phyloP scores from a whole-genome alignment of 257 asterid species.

The Solanum etuberosum region DNA sequence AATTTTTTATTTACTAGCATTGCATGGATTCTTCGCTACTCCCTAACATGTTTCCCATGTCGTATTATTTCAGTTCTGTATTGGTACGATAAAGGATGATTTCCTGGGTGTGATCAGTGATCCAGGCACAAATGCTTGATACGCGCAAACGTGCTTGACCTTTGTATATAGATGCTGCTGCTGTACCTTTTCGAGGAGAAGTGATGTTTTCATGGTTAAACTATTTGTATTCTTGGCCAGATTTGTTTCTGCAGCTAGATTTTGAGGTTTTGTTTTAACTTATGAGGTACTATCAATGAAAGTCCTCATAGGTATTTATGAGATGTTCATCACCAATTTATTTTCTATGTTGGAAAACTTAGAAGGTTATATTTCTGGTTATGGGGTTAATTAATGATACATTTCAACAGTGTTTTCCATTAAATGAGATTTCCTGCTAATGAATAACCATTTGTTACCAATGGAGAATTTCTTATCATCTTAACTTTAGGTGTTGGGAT shows the following conservation, averaged over 20 bases:
- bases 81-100: slow-evolving; percentile 89
- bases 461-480: too few species aligned
- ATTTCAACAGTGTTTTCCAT: background rate
- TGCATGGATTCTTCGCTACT: background rate
- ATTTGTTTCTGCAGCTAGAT: background rate
- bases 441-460: background rate
- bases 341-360: background rate
- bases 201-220: background rate
- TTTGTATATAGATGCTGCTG: background rate
- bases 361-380: background rate
- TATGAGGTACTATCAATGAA: background rate
- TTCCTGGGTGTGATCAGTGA: slow-evolving; percentile 93
- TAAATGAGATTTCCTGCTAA: background rate
- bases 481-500: background rate
- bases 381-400: background rate
- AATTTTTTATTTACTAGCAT: background rate
- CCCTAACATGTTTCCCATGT: background rate
- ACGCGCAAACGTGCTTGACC: background rate
- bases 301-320: background rate
- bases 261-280: background rate
- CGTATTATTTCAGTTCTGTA: slow-evolving; percentile 58
- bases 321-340: background rate
- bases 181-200: background rate
- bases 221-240: background rate
- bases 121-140: slow-evolving; percentile 74